Conservation (phyloP, 2,329 filamentous ascomycete species). For the Knufia petricola region DNA sequence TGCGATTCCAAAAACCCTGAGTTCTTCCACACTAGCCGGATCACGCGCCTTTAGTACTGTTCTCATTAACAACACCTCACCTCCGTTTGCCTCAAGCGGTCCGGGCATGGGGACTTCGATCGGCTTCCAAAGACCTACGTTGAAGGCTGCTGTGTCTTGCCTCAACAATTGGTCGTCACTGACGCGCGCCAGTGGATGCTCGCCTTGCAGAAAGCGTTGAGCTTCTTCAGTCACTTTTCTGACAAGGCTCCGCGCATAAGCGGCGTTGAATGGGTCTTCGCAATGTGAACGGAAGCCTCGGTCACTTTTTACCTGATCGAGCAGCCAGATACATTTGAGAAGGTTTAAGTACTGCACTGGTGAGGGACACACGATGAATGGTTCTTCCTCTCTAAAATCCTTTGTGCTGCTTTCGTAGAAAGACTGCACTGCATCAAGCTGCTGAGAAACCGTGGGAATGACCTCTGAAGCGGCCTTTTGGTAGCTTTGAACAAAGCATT, state of each 20-base stretch:
- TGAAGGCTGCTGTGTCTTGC: background rate
- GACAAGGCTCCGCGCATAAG: background rate
- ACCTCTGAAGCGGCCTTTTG: background rate
- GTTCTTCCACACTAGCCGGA: background rate
- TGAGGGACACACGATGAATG: background rate
- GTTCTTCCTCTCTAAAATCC: background rate
- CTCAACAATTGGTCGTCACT: slow-evolving; percentile 2
- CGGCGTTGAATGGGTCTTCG: background rate
- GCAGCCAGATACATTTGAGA: slow-evolving; percentile 6
- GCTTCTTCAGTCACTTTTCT: background rate
- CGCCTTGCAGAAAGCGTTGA: background rate
- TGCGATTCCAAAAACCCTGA: background rate
- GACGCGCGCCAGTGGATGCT: background rate
- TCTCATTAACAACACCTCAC: slow-evolving; percentile 1
- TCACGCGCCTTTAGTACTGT: background rate
- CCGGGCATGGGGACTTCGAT: background rate
- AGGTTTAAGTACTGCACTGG: slow-evolving; percentile 9
- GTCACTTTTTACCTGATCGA: slow-evolving; percentile 5
- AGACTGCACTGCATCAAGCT: background rate
- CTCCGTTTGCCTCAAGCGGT: background rate
- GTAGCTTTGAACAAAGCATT: background rate
- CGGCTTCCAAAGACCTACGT: background rate
- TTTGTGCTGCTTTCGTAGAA: slow-evolving; percentile 7
- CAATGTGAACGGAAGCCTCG: background rate
- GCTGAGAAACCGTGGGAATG: background rate